Base-by-base conservation (phyloP, 2,329 filamentous ascomycete species). In the Penicillium sp. region DNA sequence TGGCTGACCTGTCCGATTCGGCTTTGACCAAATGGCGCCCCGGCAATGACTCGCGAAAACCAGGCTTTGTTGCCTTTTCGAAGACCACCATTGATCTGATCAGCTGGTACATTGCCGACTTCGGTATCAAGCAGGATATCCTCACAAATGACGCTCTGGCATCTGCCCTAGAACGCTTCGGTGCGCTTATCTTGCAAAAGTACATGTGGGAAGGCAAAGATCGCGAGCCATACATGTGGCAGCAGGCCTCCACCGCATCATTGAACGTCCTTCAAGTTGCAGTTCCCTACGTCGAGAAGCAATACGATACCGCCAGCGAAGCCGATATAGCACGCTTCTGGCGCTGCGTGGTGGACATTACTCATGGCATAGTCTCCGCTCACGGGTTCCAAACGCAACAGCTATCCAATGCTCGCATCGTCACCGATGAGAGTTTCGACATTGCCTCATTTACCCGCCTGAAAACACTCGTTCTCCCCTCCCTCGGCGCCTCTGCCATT, bases 41-140 rank as follows among this genome's bases (percentile, higher is more conserved):
- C 24, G 76, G 63, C 59, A 78, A 65, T 59, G 76, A 75, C 67
- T 74, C 70, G 55, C 76, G 80, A 55, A 87, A 87, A 60, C 90
- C 92, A 7, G 96, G 92, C 0, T 98, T 93, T 73, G 88, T 99
- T 59, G 94, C 95, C 37, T 86, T 98, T 72, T 92, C 93, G 1
- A 96, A 95, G 75, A 86, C 87, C 22, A 88, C 90, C 61, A 95
- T 97, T 84, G 80, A 84, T 2, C 85, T 92, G 50, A 77, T 96
- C 24, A 73, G 71, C 53, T 79, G 77, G 76, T 80, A 80, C 60
- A 68, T 80, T 50, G 62, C 69, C 7, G 76, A 78, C 1, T 70
- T 78, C 56, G 78, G 77, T 1, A 78, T 80, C 56, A 87, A 91
- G 26, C 72, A 80, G n/a, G 87, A 90, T 38, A 86, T 96, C 0